These are phyloP conservation scores for Bacidia gigantensis DNA, from an alignment of 495 filamentous ascomycete genomes.

Conservation along the genomic window DNA sequence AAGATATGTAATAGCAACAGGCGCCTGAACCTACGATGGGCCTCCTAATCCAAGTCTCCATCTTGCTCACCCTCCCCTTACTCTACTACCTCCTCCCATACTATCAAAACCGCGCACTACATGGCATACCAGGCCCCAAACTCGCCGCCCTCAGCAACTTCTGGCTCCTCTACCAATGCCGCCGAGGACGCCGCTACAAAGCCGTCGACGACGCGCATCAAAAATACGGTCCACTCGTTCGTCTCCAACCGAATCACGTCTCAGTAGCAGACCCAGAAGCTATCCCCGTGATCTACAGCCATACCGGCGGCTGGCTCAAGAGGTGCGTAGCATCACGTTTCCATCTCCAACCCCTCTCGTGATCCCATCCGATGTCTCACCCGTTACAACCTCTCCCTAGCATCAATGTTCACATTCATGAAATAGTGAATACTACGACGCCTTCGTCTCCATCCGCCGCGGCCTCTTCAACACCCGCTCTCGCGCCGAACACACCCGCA, in stretches of 20 bases:
- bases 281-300: slow-evolving; percentile 42
- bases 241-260: slow-evolving; percentile 46
- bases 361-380: too few relatives aligned
- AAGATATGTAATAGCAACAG: too few relatives aligned
- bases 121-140: background rate
- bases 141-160: slow-evolving; percentile 17
- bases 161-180: slow-evolving; percentile 60
- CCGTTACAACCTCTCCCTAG: too few relatives aligned
- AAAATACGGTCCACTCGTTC: slow-evolving; percentile 48
- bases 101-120: background rate
- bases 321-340: slow-evolving; percentile 30
- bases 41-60: too few relatives aligned
- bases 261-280: slow-evolving; percentile 46
- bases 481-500: slow-evolving; percentile 70
- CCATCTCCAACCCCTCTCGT: background rate
- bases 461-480: slow-evolving; percentile 87
- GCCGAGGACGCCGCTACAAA: slow-evolving; percentile 51
- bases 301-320: slow-evolving; percentile 65
- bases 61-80: background rate
- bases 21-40: too few relatives aligned
- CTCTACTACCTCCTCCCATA: background rate
- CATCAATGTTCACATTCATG: too few relatives aligned
- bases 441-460: slow-evolving; percentile 74
- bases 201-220: slow-evolving; percentile 61
- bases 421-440: slow-evolving; percentile 82